Base-by-base conservation (phyloP, 2,329 filamentous ascomycete species). In the Aspergillus versicolor region DNA sequence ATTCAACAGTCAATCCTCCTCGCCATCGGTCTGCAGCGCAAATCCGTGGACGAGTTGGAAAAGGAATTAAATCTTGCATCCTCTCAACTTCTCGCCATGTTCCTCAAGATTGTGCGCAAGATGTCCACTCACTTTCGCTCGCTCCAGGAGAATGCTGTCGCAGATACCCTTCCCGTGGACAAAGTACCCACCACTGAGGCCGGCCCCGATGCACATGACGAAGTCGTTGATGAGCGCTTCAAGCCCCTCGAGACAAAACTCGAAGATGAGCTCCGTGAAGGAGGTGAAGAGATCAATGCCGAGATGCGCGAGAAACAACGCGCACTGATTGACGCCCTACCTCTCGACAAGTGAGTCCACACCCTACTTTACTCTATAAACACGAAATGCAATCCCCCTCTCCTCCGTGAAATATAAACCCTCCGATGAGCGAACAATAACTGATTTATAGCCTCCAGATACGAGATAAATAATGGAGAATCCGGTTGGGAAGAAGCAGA, bases 31-130 rank as follows among this genome's bases (percentile, higher is more conserved):
- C 78, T 97, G 58, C 95, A 99, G 75, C 86, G 90, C 64, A 97
- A 97, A 78, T 88, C 89, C 40, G 80, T 99, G 27, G 90, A 94
- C 13, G 83, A 84, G 12, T 78, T 97, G 8, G 88, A 92, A 60
- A 86, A 88, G 61, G 94, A 99, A 69, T 76, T 96, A 3, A 83
- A 82, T 7, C 77, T 97, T 5, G 85, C 85, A 1, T 83, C 85
- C 2, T 88, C 87, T 44, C 94, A 97, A 77, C 79, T 97, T 3
- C 81, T 99, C 61, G 92, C 93, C 59, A 96, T 97, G 89, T 97
- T 99, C 75, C 91, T 96, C 73, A 99, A 99, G 81, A 89, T 96
- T 59, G 83, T 97, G 58, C 86, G 92, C 63, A 97, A 97, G 78
- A 83, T 96, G 40, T 89, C 89, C 3, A 81, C 84, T 3, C 85